Evolutionary conservation across 73 alveolate genomes (phyloP).

Genomic region (Uronychia binucleata): DNA sequence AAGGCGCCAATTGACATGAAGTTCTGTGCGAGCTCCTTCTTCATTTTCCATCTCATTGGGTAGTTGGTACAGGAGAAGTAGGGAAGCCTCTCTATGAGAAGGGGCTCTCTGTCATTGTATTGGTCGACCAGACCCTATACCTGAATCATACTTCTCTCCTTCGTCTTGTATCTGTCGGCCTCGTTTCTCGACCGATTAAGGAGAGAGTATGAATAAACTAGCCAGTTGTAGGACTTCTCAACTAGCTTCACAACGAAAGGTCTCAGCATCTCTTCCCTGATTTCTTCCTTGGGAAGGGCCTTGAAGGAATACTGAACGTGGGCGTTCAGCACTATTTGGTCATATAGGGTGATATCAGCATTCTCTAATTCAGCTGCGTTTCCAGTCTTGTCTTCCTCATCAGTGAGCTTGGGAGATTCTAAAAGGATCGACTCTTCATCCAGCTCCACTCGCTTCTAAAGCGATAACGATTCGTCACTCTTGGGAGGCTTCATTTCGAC

Average conservation of each 20-base stretch:
- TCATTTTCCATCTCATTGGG: constrained; percentile 83
- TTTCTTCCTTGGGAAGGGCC: constrained; percentile 91
- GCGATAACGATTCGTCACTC: background rate
- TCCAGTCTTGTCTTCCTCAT: constrained; percentile 42
- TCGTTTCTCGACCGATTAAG: constrained; percentile 91
- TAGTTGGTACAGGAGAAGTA: constrained; percentile 74
- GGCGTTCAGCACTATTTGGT: constrained; percentile 86
- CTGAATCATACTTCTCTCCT: constrained; percentile 91
- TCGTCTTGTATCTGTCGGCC: constrained; percentile 81
- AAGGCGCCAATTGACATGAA: constrained; percentile 91
- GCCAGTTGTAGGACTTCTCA: constrained; percentile 89
- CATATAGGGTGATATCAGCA: constrained; percentile 62
- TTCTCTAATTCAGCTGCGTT: constrained; percentile 39
- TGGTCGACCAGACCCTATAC: constrained; percentile 91
- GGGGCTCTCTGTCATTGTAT: constrained; percentile 86
- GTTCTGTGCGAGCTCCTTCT: constrained; percentile 86
- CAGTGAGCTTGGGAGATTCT: constrained; percentile 25
- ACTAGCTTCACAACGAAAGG: constrained; percentile 84
- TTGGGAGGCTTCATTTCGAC: constrained; percentile 11
- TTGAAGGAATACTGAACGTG: constrained; percentile 80
- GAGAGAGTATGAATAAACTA: constrained; percentile 85
- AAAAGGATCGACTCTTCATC: constrained; percentile 7
- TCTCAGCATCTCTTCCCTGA: constrained; percentile 70
- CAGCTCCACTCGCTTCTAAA: background rate
- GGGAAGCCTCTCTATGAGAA: constrained; percentile 68